These are phyloP conservation scores for Saccharum spontaneum DNA, from an alignment of 176 grass and related monocot genomes.

Conservation along the genomic window DNA sequence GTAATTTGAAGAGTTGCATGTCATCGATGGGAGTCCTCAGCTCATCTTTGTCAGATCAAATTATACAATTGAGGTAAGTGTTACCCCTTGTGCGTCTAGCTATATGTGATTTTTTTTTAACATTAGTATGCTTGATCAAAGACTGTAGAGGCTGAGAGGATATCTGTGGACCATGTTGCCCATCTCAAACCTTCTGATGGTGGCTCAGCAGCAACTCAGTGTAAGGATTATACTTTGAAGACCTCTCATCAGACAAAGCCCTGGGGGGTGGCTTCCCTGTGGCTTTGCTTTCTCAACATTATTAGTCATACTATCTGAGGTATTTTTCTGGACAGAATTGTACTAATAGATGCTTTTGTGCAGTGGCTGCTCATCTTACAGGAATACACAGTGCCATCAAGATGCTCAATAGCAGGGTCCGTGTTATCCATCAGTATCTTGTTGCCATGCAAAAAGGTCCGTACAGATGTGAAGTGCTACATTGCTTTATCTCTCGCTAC, in stretches of 20 bases:
- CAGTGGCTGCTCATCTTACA: constrained; percentile 31
- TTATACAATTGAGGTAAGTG: too few relatives aligned
- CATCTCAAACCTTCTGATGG: constrained; percentile 99
- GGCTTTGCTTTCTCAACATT: background rate
- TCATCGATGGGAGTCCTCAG: background rate
- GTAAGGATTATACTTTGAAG: constrained; percentile 54
- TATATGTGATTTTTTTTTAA: constrained; percentile 8
- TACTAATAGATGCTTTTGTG: constrained; percentile 40
- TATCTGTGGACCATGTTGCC: constrained; percentile 94
- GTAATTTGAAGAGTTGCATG: constrained; percentile 55
- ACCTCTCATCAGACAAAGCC: background rate
- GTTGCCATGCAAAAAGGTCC: constrained; percentile 87
- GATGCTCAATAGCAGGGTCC: constrained; percentile 96
- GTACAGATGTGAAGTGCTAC: background rate
- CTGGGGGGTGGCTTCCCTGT: background rate
- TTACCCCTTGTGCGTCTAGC: background rate
- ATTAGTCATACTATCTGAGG: background rate
- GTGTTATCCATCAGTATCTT: constrained; percentile 94
- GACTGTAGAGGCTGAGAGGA: constrained; percentile 97
- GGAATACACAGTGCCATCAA: constrained; percentile 99
- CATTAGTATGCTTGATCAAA: constrained; percentile 44
- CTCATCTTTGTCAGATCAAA: too few relatives aligned
- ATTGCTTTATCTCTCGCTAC: constrained; percentile 10
- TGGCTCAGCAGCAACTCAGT: constrained; percentile 95
- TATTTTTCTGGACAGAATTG: constrained; percentile 9